Conservation (phyloP, 176 grass and related monocot genomes). For the Oryza glumipatula region DNA sequence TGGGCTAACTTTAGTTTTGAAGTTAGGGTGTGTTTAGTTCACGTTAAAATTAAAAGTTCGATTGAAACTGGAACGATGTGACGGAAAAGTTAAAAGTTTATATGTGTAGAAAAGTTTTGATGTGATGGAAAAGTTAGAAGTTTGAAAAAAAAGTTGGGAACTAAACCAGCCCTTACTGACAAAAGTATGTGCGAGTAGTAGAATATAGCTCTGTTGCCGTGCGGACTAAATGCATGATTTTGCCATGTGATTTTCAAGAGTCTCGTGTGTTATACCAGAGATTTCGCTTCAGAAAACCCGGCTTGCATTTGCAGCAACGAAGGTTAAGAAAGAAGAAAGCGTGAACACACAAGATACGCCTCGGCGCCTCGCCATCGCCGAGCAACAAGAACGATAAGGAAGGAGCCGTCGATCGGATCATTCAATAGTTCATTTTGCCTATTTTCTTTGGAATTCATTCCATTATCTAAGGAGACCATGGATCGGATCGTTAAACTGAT, state of each 20-base stretch:
- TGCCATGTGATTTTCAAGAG: neutral
- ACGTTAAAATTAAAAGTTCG: too few species aligned
- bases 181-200: neutral
- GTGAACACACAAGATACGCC: neutral
- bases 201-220: neutral
- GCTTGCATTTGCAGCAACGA: neutral
- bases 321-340: neutral
- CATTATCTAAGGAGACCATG: too few species aligned
- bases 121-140: too few species aligned
- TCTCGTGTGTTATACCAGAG: neutral
- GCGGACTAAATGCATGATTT: neutral
- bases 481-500: constrained; percentile 7
- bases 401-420: neutral
- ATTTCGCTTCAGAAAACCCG: neutral
- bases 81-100: too few species aligned
- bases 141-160: too few species aligned
- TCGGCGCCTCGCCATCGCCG: neutral
- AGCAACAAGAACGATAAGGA: neutral
- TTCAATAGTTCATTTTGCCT: neutral
- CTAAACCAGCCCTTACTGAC: neutral
- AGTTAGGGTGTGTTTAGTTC: neutral
- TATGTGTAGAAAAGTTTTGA: too few species aligned
- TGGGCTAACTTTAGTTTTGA: neutral
- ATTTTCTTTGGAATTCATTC: too few species aligned
- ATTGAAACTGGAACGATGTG: too few species aligned